Conservation (phyloP, 2,329 filamentous ascomycete genomes). For the Pyricularia pennisetigena region DNA sequence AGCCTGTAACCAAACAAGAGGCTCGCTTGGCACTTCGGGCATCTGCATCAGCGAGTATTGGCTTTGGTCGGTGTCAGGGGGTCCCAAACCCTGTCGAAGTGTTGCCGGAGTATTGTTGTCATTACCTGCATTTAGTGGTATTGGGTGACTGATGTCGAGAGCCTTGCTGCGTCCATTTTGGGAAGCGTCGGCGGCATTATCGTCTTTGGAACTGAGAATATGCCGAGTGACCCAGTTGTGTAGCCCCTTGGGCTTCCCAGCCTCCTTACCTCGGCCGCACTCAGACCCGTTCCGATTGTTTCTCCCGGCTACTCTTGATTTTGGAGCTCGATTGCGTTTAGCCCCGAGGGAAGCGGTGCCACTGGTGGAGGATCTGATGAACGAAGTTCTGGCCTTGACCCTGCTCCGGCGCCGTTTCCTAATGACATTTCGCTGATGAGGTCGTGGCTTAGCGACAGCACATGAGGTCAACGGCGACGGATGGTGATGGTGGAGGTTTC, state of each 20-base stretch:
- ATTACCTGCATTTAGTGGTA: background rate
- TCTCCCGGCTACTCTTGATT: background rate
- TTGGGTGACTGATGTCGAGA: slow-evolving; percentile 6
- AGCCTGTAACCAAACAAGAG: background rate
- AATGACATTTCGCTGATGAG: slow-evolving; percentile 25
- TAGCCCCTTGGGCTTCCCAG: slow-evolving; percentile 2
- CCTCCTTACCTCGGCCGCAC: background rate
- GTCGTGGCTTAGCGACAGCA: slow-evolving; percentile 20
- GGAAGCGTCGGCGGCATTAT: background rate
- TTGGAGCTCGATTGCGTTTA: slow-evolving; percentile 3
- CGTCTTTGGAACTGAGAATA: slow-evolving; percentile 4
- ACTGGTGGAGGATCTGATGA: slow-evolving; percentile 11
- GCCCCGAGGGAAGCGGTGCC: slow-evolving; percentile 5
- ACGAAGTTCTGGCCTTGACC: slow-evolving; percentile 20
- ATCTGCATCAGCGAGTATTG: slow-evolving; percentile 1
- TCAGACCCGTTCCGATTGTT: background rate
- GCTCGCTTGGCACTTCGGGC: background rate
- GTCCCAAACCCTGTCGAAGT: background rate
- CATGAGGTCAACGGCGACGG: slow-evolving; percentile 20
- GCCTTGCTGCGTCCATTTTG: slow-evolving; percentile 2
- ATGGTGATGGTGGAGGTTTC: background rate
- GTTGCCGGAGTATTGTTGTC: background rate
- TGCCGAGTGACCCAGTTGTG: slow-evolving; percentile 5
- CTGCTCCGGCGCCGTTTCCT: slow-evolving; percentile 20
- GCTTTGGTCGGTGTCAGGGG: background rate